A percentile compares a stretch with the other conserved stretches of the same genome.
These are phyloP conservation scores for Fusarium xylarioides DNA, from an alignment of 2,329 filamentous ascomycete genomes.

Conservation along the genomic window DNA sequence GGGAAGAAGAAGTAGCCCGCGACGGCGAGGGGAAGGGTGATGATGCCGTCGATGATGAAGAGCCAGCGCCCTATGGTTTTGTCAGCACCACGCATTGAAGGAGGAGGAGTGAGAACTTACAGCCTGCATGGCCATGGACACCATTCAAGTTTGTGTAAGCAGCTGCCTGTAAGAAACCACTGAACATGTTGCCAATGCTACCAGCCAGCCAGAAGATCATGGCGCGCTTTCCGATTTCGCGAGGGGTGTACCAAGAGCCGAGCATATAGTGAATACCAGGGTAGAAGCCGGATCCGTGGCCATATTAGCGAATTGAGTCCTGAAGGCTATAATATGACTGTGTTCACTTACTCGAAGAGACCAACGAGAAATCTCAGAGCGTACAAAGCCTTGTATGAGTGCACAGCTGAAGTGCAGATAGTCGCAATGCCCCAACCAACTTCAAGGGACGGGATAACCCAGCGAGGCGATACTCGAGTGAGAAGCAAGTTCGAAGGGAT, in stretches of 20 bases:
- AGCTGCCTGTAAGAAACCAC: constrained; percentile 31
- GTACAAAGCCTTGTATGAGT: constrained; percentile 21
- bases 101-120: not conserved
- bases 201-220: constrained; percentile 36
- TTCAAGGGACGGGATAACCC: constrained; percentile 18
- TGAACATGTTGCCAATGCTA: constrained; percentile 22
- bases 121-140: constrained; percentile 19
- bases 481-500: constrained; percentile 41
- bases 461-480: constrained; percentile 4
- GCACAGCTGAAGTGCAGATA: constrained; percentile 1
- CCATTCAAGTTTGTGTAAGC: constrained; percentile 26
- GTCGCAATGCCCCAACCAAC: constrained; percentile 26
- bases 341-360: constrained; percentile 22
- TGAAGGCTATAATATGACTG: constrained; percentile 28
- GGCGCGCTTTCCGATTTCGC: constrained; percentile 33
- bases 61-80: constrained; percentile 39
- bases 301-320: constrained; percentile 38
- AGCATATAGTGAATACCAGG: constrained; percentile 46
- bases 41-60: constrained; percentile 49
- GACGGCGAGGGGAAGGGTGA: constrained; percentile 26
- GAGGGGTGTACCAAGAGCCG: constrained; percentile 37
- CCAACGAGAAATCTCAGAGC: constrained; percentile 32
- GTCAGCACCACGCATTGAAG: fast-evolving
- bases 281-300: constrained; percentile 59
- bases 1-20: constrained; percentile 44